phyloP scores from a whole-genome alignment of 2,329 filamentous ascomycete genomes.

The Aspergillus sp. region DNA sequence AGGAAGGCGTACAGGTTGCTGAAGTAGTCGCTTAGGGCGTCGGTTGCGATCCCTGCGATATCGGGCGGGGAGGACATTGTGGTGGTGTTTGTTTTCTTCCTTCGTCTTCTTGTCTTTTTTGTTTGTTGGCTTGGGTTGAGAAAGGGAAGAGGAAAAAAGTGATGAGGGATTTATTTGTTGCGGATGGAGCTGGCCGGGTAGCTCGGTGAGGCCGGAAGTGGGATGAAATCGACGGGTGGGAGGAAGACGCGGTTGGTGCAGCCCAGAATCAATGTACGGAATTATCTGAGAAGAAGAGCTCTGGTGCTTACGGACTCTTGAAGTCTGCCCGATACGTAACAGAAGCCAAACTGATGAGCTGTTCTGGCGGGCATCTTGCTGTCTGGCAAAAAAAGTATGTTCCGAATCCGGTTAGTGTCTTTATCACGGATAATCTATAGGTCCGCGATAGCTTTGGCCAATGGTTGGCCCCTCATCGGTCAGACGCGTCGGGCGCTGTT shows the following conservation, averaged over 20 bases:
- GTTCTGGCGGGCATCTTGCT: background rate
- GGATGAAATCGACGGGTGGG: background rate
- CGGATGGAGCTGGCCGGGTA: constrained; percentile 1
- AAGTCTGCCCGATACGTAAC: background rate
- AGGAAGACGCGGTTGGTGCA: background rate
- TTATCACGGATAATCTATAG: background rate
- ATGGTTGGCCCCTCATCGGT: background rate
- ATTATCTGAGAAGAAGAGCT: background rate
- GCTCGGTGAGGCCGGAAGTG: background rate
- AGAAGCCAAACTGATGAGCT: background rate
- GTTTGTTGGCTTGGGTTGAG: background rate
- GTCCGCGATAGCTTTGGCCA: background rate
- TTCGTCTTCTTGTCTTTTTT: background rate
- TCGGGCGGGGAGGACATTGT: constrained; percentile 25
- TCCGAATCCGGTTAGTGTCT: background rate
- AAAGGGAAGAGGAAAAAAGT: background rate
- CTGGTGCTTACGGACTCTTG: background rate
- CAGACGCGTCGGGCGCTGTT: background rate
- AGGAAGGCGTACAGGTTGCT: constrained; percentile 28
- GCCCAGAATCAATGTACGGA: background rate
- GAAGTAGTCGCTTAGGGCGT: constrained; percentile 33
- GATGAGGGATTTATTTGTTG: background rate
- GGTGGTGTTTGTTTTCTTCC: background rate
- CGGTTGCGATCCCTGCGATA: constrained; percentile 25
- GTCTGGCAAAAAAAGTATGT: background rate